Evolutionary conservation across 2,329 filamentous ascomycete genomes (phyloP).

Genomic region (Claviceps pazoutovae): DNA sequence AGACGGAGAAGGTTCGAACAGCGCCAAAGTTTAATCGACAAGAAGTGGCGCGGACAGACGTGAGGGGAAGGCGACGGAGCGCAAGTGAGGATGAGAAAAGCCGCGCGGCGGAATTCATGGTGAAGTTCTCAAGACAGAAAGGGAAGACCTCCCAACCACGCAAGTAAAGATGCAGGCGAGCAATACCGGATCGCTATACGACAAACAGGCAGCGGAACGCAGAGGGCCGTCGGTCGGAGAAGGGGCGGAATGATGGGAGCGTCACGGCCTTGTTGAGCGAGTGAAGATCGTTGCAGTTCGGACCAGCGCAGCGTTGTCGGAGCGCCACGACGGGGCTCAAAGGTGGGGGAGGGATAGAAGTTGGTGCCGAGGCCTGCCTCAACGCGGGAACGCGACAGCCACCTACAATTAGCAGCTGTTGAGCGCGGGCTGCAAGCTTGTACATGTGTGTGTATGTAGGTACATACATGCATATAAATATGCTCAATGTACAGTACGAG

Average conservation of each 20-base stretch:
- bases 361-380: too few species aligned
- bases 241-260: background rate
- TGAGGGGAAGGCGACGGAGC: conserved; percentile 16
- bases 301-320: too few species aligned
- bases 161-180: conserved; percentile 7
- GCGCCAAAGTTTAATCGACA: conserved; percentile 27
- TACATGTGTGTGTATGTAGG: too few species aligned
- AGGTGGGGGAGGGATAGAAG: too few species aligned
- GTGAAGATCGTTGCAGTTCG: too few species aligned
- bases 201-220: conserved; percentile 1
- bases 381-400: too few species aligned
- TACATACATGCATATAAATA: too few species aligned
- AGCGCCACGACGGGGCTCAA: too few species aligned
- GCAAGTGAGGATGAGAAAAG: conserved; percentile 17
- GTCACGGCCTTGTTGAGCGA: too few species aligned
- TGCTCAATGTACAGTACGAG: too few species aligned
- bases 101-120: conserved; percentile 17
- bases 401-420: too few species aligned
- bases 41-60: conserved; percentile 16
- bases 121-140: conserved; percentile 2
- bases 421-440: too few species aligned
- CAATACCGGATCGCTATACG: background rate
- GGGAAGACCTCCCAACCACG: background rate
- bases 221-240: background rate
- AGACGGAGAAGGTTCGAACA: conserved; percentile 41